These are phyloP conservation scores for Takashimella tepidaria DNA, from an alignment of 1,284 basidiomycete genomes.

Conservation along the genomic window DNA sequence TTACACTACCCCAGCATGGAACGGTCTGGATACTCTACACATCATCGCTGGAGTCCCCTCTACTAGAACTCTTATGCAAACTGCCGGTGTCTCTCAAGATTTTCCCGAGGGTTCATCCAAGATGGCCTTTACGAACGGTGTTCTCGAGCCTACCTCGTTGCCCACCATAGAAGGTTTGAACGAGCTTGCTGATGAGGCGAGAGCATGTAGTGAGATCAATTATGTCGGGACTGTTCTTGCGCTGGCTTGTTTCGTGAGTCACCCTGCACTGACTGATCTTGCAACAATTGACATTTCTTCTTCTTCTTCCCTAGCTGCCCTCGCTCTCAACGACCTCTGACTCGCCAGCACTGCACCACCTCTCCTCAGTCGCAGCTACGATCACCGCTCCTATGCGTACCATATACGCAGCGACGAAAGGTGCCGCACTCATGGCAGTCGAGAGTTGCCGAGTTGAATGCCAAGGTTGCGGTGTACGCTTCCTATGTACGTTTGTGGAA, in stretches of 20 bases:
- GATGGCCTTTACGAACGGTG: slow-evolving; percentile 4
- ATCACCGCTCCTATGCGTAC: slow-evolving; percentile 81
- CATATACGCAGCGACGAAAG: slow-evolving; percentile 79
- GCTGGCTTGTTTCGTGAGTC: slow-evolving; percentile 48
- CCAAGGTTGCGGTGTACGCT: slow-evolving; percentile 44
- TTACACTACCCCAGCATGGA: slow-evolving; percentile 57
- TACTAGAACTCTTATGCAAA: slow-evolving; percentile 66
- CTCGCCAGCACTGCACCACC: slow-evolving; percentile 68
- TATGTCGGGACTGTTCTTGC: slow-evolving; percentile 50
- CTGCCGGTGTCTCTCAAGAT: slow-evolving; percentile 59
- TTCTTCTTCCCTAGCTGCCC: slow-evolving; percentile 59
- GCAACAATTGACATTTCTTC: background rate
- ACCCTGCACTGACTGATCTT: background rate
- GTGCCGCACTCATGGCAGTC: slow-evolving; percentile 71
- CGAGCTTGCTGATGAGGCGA: slow-evolving; percentile 44
- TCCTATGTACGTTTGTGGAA: slow-evolving; percentile 47
- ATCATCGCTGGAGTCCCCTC: slow-evolving; percentile 83
- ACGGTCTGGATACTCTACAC: slow-evolving; percentile 75
- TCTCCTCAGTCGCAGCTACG: slow-evolving; percentile 73
- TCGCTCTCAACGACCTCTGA: slow-evolving; percentile 63
- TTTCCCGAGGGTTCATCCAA: slow-evolving; percentile 2
- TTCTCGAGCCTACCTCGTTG: background rate
- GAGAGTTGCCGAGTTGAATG: slow-evolving; percentile 60
- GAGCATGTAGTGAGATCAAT: slow-evolving; percentile 48
- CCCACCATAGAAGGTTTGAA: slow-evolving; percentile 41